Percentiles rank a stretch among this genome's conserved stretches.
phyloP scores from a whole-genome alignment of 768 basidiomycete species.

The Rhodosporidiobolus odoratus region DNA sequence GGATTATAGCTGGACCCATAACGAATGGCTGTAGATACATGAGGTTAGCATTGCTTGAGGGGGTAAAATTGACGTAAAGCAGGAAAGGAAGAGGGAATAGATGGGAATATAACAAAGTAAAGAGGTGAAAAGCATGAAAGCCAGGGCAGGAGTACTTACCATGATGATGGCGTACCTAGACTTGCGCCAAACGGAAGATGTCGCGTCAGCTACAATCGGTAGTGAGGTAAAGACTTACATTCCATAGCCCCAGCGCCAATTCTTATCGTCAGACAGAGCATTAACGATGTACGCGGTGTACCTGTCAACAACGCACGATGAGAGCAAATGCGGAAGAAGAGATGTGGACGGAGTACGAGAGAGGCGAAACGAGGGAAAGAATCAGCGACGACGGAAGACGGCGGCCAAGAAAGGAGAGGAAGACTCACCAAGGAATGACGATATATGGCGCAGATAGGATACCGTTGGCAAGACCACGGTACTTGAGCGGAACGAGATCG shows the following conservation, averaged over 20 bases:
- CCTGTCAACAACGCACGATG: background rate
- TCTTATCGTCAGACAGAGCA: background rate
- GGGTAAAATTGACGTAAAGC: background rate
- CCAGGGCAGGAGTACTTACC: background rate
- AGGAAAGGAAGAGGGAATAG: background rate
- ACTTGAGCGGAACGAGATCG: conserved; percentile 46
- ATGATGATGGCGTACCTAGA: conserved; percentile 10
- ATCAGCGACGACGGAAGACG: no score
- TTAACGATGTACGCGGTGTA: background rate
- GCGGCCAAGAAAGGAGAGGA: background rate
- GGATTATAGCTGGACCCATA: conserved; percentile 1
- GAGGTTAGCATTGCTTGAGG: no score
- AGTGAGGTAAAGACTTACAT: no score
- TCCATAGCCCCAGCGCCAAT: conserved; percentile 1
- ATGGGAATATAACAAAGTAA: background rate
- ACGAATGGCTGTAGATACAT: conserved; percentile 8
- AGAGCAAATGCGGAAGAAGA: background rate
- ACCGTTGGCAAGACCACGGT: conserved; percentile 44
- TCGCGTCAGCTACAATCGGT: no score
- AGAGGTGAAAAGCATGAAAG: background rate
- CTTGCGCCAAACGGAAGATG: background rate
- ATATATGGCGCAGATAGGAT: conserved; percentile 43
- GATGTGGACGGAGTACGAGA: background rate
- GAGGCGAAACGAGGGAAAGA: background rate
- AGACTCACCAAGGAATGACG: conserved; percentile 37